Evolutionary conservation across 1,284 basidiomycete genomes (phyloP), one percentile per base, ranked within the genome.

Genomic region (Pseudozyma thailandica): DNA sequence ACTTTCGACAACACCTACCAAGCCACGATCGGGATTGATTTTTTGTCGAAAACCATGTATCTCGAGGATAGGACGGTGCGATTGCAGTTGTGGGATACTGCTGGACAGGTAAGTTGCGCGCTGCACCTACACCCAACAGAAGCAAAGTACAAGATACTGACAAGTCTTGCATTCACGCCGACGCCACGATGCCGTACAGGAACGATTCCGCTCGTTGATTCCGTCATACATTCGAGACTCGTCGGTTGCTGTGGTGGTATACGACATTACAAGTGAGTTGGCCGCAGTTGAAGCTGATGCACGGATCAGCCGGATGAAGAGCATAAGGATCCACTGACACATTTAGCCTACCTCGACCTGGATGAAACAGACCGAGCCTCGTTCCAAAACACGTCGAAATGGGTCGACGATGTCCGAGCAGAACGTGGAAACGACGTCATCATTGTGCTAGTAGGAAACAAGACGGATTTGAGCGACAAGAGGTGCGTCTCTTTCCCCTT

Each of bases 1-100:
- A 98, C 96, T 0, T 99, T 99, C 84, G 96, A 99, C 87, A 97
- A 96, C 85, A 98, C 95, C 44, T 99, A 99, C 84, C 96, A 99
- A 85, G 96, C 96, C 13, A 99, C 96, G 13, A 99, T 99, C 83
- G 96, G 96, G 70, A 98, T 98, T 84, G 96, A 99, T 86, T 98
- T 98, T 84, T 86, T 99, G 83, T 95, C 93, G 85, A 99, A 99
- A 87, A 98, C 96, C 0, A 96, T 99, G 93, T 99, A 99, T 85
- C 88, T 98, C 60, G 96, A 99, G 83, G 96, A 99, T 86, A 87
- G 96, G 78, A 99, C 96, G 3, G 95, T 99, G 46, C 88, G 96
- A 81, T 85, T 99, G 84, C 96, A 99, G 83, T 86, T 99, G 9
- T 99, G 79, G 79, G 96, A 99, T 84, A 99, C 96, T 60, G 95